Conservation (phyloP, 2,329 filamentous ascomycete species). For the Ophiostoma novo-ulmi region DNA sequence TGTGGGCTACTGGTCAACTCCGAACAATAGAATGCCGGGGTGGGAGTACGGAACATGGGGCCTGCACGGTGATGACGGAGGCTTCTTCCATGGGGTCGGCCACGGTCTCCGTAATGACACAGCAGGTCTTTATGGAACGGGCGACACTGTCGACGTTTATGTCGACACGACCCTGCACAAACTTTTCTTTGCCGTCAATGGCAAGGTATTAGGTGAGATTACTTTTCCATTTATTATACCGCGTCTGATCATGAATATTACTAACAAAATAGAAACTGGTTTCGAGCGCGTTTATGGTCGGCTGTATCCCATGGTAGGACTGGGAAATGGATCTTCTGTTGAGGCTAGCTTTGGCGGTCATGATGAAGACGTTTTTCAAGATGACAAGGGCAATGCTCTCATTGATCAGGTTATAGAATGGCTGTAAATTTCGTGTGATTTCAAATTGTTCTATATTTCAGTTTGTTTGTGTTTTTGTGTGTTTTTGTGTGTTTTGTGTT, state of each 20-base stretch:
- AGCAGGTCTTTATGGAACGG: neutral
- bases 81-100: neutral
- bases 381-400: neutral
- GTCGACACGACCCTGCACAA: neutral
- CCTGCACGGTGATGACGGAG: neutral
- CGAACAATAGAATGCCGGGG: neutral
- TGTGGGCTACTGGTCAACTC: neutral
- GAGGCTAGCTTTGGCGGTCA: neutral
- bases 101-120: neutral
- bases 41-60: neutral
- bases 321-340: neutral
- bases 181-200: neutral
- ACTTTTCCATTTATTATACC: neutral
- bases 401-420: neutral
- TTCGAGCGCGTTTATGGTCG: slow-evolving; percentile 1
- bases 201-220: neutral
- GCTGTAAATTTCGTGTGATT: neutral
- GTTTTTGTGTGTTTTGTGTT: neutral
- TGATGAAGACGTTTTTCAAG: neutral
- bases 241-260: neutral
- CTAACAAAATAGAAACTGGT: neutral
- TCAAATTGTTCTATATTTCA: neutral
- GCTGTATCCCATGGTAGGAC: neutral
- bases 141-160: neutral
- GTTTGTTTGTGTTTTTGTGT: neutral